Evolutionary conservation across 805 yeast species (phyloP).

Genomic region (Nakazawaea anatomiae): DNA sequence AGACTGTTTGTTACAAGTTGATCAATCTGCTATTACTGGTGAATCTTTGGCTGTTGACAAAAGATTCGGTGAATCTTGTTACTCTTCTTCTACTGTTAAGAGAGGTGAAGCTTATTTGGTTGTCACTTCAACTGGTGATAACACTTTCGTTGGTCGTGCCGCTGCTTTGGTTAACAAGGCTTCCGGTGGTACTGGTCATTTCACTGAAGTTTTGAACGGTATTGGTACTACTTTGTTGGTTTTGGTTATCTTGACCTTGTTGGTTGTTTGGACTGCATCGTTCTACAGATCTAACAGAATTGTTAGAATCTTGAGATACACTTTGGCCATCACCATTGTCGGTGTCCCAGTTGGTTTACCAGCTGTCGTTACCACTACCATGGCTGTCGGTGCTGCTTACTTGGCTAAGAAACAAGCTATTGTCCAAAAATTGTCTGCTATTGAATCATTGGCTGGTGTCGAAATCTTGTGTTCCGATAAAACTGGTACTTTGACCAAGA

Average conservation of each 20-base stretch:
- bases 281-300: conserved; percentile 89
- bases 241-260: conserved; percentile 78
- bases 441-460: conserved; percentile 96
- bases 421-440: conserved; percentile 94
- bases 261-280: conserved; percentile 88
- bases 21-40: conserved; percentile 97
- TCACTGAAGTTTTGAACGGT: conserved; percentile 96
- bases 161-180: conserved; percentile 96
- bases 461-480: conserved; percentile 97
- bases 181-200: conserved; percentile 89
- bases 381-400: conserved; percentile 99
- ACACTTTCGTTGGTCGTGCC: conserved; percentile 95
- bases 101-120: conserved; percentile 94
- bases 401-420: conserved; percentile 95
- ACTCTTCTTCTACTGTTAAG: conserved; percentile 92
- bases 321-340: conserved; percentile 91
- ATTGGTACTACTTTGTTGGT: conserved; percentile 90
- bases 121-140: conserved; percentile 93
- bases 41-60: conserved; percentile 95
- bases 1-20: conserved; percentile 83
- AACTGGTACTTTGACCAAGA: conserved; percentile 97
- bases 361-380: conserved; percentile 96
- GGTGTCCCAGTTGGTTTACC: conserved; percentile 99
- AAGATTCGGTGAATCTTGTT: conserved; percentile 78
- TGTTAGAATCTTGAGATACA: conserved; percentile 84